A percentile compares a stretch with the other conserved stretches of the same genome.
These are phyloP conservation scores for Leccinum barrowsii DNA, from an alignment of 768 basidiomycete genomes.

Conservation along the genomic window DNA sequence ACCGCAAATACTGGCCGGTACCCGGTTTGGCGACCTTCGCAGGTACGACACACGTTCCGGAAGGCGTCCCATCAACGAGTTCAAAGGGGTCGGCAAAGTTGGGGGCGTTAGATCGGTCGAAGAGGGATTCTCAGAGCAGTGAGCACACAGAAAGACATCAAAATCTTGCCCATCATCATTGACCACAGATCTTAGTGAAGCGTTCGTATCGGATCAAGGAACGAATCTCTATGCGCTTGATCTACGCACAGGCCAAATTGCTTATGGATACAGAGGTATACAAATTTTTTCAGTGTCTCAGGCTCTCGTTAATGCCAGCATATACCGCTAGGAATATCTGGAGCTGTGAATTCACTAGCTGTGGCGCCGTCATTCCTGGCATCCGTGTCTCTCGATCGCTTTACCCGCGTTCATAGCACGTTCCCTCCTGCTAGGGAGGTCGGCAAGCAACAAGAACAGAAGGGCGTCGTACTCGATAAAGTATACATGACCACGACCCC, in stretches of 20 bases:
- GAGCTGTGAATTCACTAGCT: conserved; percentile 64
- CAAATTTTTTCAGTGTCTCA: not conserved
- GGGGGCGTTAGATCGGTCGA: conserved; percentile 61
- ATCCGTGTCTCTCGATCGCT: conserved; percentile 68
- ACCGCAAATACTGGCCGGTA: conserved; percentile 66
- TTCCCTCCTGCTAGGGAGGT: conserved; percentile 46
- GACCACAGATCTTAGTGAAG: conserved; percentile 44
- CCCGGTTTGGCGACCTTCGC: conserved; percentile 67
- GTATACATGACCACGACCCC: conserved; percentile 60
- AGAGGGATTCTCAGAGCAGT: conserved; percentile 64
- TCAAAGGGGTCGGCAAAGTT: conserved; percentile 54
- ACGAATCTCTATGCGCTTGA: conserved; percentile 65
- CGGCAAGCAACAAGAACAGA: conserved; percentile 51
- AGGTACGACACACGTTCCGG: conserved; percentile 74
- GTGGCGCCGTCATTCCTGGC: conserved; percentile 50
- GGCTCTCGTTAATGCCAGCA: not conserved
- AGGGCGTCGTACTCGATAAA: conserved; percentile 62
- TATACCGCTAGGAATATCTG: conserved; percentile 54
- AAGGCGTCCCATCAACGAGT: conserved; percentile 65
- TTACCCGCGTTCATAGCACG: conserved; percentile 64
- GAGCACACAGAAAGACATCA: conserved; percentile 23
- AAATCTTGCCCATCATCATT: not conserved
- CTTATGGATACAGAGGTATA: conserved; percentile 67
- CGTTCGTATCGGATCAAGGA: conserved; percentile 65
- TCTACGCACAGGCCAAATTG: conserved; percentile 58